phyloP scores from a whole-genome alignment of 2,329 filamentous ascomycete species.

The Neodidymelliopsis sp. region DNA sequence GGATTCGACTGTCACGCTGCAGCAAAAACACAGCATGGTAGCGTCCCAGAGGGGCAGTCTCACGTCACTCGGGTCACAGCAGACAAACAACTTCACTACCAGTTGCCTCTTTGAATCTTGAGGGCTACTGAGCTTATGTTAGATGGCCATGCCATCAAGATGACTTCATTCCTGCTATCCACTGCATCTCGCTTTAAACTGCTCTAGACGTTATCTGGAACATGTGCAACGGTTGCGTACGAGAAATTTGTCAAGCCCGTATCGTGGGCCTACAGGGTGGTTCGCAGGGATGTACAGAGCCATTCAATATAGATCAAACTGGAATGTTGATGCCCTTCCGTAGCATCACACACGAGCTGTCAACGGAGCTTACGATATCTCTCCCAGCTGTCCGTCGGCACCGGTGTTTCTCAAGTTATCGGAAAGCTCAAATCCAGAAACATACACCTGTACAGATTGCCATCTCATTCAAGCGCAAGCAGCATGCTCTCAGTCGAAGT shows the following conservation, averaged over 20 bases:
- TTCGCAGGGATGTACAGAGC: background rate
- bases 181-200: background rate
- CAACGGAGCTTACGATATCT: too few relatives aligned
- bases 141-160: background rate
- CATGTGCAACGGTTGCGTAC: constrained; percentile 7
- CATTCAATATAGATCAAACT: too few relatives aligned
- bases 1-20: background rate
- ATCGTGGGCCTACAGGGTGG: background rate
- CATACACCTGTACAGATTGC: background rate
- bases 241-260: background rate
- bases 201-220: background rate
- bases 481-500: too few relatives aligned
- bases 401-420: too few relatives aligned
- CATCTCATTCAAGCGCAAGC: too few relatives aligned
- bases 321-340: background rate
- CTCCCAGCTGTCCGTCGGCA: too few relatives aligned
- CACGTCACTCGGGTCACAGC: constrained; percentile 1
- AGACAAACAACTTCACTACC: background rate
- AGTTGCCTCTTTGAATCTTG: background rate
- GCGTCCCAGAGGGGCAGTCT: background rate
- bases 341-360: background rate
- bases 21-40: background rate
- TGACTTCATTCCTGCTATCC: constrained; percentile 4
- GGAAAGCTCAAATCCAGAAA: too few relatives aligned
- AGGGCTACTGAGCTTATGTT: background rate